Evolutionary conservation across 805 yeast species (phyloP).

Genomic region (Candida krabiensis): DNA sequence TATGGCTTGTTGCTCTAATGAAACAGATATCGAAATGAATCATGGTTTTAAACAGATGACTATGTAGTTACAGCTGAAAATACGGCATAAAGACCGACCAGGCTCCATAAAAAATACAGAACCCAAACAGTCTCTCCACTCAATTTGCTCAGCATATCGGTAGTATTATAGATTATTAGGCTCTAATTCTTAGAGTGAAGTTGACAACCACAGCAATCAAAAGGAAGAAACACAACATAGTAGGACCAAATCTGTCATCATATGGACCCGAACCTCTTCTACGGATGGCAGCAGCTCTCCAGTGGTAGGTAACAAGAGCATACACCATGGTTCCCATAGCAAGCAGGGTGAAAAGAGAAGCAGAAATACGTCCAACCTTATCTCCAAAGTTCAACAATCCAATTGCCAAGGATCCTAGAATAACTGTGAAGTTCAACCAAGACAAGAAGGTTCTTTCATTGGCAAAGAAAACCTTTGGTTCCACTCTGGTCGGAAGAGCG

Average conservation of each 20-base stretch:
- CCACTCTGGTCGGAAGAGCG: constrained; percentile 96
- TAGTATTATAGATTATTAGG: constrained; percentile 27
- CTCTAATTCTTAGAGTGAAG: constrained; percentile 78
- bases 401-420: constrained; percentile 93
- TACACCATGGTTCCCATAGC: constrained; percentile 98
- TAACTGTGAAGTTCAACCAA: constrained; percentile 98
- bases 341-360: constrained; percentile 90
- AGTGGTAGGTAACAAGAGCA: constrained; percentile 93
- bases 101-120: no score
- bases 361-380: constrained; percentile 85
- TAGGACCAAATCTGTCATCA: constrained; percentile 98
- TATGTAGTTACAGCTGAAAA: no score
- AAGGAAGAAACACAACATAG: constrained; percentile 92
- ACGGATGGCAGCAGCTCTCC: constrained; percentile 99
- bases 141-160: no score
- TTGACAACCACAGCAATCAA: constrained; percentile 92
- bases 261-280: constrained; percentile 99
- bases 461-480: constrained; percentile 98
- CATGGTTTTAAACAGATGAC: no score
- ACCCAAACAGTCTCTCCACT: no score
- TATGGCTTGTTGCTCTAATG: no score
- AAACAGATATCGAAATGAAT: no score
- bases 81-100: no score
- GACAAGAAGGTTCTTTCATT: constrained; percentile 97
- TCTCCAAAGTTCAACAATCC: constrained; percentile 97